Evolutionary conservation across 345 rosid species (phyloP).

Genomic region (Luvunga scandens): DNA sequence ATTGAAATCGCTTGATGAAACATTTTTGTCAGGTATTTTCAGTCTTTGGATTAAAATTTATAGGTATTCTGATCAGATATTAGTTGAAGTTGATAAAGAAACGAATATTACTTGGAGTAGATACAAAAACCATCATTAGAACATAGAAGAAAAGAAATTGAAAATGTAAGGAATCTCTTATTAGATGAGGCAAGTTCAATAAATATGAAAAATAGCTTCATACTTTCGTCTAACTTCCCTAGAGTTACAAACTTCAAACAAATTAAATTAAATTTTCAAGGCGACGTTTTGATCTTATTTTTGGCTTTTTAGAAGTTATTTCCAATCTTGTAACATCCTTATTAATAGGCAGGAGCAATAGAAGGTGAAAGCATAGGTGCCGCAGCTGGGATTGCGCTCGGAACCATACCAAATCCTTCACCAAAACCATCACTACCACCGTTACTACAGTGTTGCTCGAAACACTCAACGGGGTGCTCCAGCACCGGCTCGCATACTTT

Average conservation of each 20-base stretch:
- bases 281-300: slow-evolving; percentile 13
- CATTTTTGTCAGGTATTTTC: background rate
- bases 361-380: slow-evolving; percentile 46
- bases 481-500: slow-evolving; percentile 51
- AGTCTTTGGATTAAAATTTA: background rate
- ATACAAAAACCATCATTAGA: background rate
- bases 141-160: background rate
- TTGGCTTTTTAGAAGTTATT: background rate
- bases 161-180: background rate
- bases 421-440: slow-evolving; percentile 12
- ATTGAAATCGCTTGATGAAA: background rate
- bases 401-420: slow-evolving; percentile 16
- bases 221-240: background rate
- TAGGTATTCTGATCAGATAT: background rate
- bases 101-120: background rate
- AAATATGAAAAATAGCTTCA: background rate
- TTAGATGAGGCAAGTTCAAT: background rate
- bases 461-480: slow-evolving; percentile 78
- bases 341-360: slow-evolving; percentile 39
- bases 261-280: background rate
- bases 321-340: background rate
- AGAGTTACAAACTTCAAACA: background rate
- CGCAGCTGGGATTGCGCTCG: slow-evolving; percentile 27
- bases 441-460: slow-evolving; percentile 33
- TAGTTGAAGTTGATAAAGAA: too few species aligned